Conservation (phyloP, 192 early-diverging fungal species). For the Diversispora epigaea region DNA sequence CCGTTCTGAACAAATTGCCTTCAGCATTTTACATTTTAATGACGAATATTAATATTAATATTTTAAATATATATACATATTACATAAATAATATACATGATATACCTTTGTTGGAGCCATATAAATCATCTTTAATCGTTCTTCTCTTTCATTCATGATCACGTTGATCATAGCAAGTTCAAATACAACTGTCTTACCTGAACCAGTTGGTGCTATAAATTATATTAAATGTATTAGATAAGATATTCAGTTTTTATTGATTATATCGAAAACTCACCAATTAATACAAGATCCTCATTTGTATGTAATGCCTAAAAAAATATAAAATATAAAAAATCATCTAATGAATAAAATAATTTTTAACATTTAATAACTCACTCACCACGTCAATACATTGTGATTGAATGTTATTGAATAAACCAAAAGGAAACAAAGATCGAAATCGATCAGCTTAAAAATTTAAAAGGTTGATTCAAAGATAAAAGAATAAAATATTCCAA, state of each 20-base stretch:
- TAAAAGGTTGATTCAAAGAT: no score
- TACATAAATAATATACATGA: no score
- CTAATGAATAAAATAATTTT: neutral
- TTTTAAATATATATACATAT: neutral
- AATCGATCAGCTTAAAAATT: conserved; percentile 29
- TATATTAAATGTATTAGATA: neutral
- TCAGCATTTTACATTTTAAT: neutral
- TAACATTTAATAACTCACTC: neutral
- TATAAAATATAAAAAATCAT: neutral
- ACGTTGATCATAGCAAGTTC: conserved; percentile 52
- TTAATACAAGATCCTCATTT: conserved; percentile 35
- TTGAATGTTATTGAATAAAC: conserved; percentile 35
- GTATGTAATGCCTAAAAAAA: conserved; percentile 28
- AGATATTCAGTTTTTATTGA: neutral
- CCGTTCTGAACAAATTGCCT: conserved; percentile 61
- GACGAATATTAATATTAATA: neutral
- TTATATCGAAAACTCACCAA: conserved; percentile 35
- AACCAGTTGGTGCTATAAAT: conserved; percentile 61
- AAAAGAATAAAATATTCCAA: no score
- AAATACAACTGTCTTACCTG: conserved; percentile 68
- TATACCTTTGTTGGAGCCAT: conserved; percentile 65
- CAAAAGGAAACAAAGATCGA: conserved; percentile 34
- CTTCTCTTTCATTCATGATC: conserved; percentile 8
- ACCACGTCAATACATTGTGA: conserved; percentile 47
- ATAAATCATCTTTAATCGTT: conserved; percentile 59